Conservation (phyloP, 495 filamentous ascomycete genomes). For the Articulospora tetracladia region DNA sequence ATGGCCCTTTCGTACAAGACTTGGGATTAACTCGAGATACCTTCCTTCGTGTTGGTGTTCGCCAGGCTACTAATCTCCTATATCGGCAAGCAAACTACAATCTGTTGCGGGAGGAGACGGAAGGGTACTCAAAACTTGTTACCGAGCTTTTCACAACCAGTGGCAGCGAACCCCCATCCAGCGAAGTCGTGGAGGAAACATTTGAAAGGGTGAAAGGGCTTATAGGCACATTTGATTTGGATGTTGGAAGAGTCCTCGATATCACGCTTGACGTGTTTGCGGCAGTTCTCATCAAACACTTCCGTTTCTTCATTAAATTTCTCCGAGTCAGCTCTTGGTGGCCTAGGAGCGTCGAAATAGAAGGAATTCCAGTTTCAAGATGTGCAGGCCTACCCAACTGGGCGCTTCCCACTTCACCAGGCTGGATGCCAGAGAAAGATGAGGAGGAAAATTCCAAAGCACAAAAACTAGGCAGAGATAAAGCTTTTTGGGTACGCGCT, state of each 20-base stretch:
- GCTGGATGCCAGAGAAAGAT: constrained; percentile 56
- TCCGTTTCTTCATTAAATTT: constrained; percentile 88
- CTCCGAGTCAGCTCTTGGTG: constrained; percentile 94
- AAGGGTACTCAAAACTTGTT: constrained; percentile 86
- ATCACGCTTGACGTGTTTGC: constrained; percentile 88
- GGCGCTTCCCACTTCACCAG: constrained; percentile 68
- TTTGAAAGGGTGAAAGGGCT: constrained; percentile 79
- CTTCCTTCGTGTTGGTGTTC: constrained; percentile 77
- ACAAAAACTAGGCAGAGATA: constrained; percentile 60
- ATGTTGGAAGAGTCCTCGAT: constrained; percentile 91
- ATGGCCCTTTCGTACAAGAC: constrained; percentile 65
- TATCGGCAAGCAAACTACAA: constrained; percentile 98
- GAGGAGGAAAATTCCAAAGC: constrained; percentile 50
- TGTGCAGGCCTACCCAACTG: constrained; percentile 64
- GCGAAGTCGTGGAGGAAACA: constrained; percentile 63
- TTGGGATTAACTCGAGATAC: constrained; percentile 78
- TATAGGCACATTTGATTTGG: constrained; percentile 88
- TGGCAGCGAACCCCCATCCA: constrained; percentile 54
- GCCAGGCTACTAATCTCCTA: constrained; percentile 84
- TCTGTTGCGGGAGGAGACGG: constrained; percentile 88
- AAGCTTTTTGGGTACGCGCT: constrained; percentile 78
- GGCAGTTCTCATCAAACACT: constrained; percentile 76
- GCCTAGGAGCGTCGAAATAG: constrained; percentile 56
- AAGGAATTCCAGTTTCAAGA: neutral
- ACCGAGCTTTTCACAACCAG: constrained; percentile 86